Conservation (phyloP, 495 filamentous ascomycete species). For the Penicillium antarcticum region DNA sequence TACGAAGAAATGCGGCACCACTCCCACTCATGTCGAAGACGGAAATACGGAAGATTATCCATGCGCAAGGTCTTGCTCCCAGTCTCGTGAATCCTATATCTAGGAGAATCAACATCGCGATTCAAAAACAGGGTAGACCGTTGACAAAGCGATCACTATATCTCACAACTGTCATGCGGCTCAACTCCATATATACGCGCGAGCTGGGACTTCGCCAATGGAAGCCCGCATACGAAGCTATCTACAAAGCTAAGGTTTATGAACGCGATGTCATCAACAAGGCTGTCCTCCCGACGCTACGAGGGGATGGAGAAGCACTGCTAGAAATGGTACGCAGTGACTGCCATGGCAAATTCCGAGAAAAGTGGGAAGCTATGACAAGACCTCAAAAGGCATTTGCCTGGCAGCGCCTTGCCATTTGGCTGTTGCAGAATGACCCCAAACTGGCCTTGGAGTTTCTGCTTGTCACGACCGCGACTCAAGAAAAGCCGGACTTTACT, state of each 20-base stretch:
- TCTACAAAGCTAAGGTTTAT: constrained; percentile 26
- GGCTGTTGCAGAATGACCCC: constrained; percentile 46
- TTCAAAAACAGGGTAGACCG: constrained; percentile 14
- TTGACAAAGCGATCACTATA: constrained; percentile 16
- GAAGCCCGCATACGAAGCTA: constrained; percentile 20
- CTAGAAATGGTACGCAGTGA: constrained; percentile 22
- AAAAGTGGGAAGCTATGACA: constrained; percentile 37
- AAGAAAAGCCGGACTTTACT: constrained; percentile 40
- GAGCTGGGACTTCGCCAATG: constrained; percentile 20
- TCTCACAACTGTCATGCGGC: constrained; percentile 14
- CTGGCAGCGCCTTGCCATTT: constrained; percentile 54
- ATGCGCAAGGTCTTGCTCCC: constrained; percentile 3
- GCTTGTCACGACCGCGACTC: constrained; percentile 39
- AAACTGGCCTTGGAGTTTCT: constrained; percentile 45
- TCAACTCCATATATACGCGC: constrained; percentile 22
- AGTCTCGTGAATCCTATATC: constrained; percentile 9
- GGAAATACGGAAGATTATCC: constrained; percentile 3
- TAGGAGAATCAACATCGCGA: constrained; percentile 14
- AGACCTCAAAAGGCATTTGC: constrained; percentile 22
- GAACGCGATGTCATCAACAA: constrained; percentile 11
- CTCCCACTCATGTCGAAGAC: constrained; percentile 1
- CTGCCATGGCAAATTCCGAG: constrained; percentile 32
- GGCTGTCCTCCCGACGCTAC: constrained; percentile 10
- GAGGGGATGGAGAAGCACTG: constrained; percentile 15
- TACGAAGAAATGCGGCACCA: not conserved